Conservation (phyloP, 2,329 filamentous ascomycete genomes). For the Chalara sp. region DNA sequence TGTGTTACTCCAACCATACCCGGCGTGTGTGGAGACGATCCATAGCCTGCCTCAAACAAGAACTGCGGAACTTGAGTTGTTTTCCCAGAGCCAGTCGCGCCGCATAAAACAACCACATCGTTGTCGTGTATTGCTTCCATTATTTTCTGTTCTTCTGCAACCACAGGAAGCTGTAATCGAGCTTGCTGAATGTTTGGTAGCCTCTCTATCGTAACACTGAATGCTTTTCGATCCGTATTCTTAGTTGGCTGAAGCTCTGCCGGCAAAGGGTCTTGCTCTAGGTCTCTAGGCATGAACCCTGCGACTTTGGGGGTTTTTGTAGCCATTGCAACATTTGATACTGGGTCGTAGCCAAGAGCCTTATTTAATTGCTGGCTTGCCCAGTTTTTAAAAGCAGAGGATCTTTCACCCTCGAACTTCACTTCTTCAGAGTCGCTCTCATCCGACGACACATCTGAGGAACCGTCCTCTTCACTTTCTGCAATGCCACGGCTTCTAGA, state of each 20-base stretch:
- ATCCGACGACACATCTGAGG: slow-evolving; percentile 12
- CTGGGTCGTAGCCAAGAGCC: slow-evolving; percentile 59
- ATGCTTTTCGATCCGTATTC: slow-evolving; percentile 62
- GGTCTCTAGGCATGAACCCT: slow-evolving; percentile 59
- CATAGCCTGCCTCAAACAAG: slow-evolving; percentile 88
- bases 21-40: slow-evolving; percentile 67
- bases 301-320: slow-evolving; percentile 44
- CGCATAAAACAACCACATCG: slow-evolving; percentile 83
- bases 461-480: slow-evolving; percentile 16
- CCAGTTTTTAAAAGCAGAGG: slow-evolving; percentile 86
- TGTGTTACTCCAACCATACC: slow-evolving; percentile 96
- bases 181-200: slow-evolving; percentile 68
- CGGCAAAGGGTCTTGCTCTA: slow-evolving; percentile 66
- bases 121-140: slow-evolving; percentile 98
- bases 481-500: neutral
- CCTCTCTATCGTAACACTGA: slow-evolving; percentile 65
- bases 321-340: slow-evolving; percentile 28
- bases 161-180: slow-evolving; percentile 76
- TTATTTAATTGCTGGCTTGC: slow-evolving; percentile 81
- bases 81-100: slow-evolving; percentile 93
- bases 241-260: slow-evolving; percentile 54
- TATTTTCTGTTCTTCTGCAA: slow-evolving; percentile 91
- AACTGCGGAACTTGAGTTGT: slow-evolving; percentile 98
- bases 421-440: slow-evolving; percentile 26
- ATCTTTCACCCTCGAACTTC: slow-evolving; percentile 32